Conservation (phyloP, 495 filamentous ascomycete species). For the Aspergillus ellipticus region DNA sequence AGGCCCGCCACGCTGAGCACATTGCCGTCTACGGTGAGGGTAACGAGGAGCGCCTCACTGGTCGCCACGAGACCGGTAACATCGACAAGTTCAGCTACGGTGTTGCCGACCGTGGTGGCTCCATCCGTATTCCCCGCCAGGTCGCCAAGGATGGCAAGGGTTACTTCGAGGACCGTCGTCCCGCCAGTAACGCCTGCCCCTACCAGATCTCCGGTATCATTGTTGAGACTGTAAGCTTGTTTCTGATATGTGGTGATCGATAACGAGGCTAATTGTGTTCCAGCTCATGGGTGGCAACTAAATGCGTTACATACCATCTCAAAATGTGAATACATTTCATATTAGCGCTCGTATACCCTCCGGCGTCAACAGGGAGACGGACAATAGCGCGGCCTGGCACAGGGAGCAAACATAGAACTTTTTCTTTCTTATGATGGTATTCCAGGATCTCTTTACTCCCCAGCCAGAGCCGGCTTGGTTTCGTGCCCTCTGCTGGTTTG, state of each 20-base stretch:
- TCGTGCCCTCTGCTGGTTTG: conserved; percentile 21
- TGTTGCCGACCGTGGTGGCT: conserved; percentile 92
- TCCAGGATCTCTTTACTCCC: conserved; percentile 14
- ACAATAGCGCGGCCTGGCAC: conserved; percentile 42
- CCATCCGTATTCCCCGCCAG: conserved; percentile 89
- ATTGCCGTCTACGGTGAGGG: conserved; percentile 97
- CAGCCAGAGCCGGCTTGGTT: conserved; percentile 27
- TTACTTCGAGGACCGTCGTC: conserved; percentile 97
- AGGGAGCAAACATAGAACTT: conserved; percentile 34
- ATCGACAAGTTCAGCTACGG: conserved; percentile 96
- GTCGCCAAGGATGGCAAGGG: conserved; percentile 90
- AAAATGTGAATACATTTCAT: conserved; percentile 34
- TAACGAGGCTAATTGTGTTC: conserved; percentile 6
- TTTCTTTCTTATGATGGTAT: conserved; percentile 19
- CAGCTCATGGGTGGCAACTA: conserved; percentile 45
- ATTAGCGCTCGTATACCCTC: conserved; percentile 49
- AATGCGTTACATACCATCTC: conserved; percentile 17
- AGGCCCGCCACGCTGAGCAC: conserved; percentile 87
- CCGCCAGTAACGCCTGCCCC: conserved; percentile 91
- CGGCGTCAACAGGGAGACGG: conserved; percentile 42
- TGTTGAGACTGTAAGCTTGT: conserved; percentile 62
- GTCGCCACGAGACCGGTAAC: conserved; percentile 87
- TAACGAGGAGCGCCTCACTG: conserved; percentile 89
- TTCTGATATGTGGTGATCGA: not conserved
- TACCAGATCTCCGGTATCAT: conserved; percentile 96